Base-by-base conservation (phyloP, 202 grass and related monocot species). In the Musa balbisiana region DNA sequence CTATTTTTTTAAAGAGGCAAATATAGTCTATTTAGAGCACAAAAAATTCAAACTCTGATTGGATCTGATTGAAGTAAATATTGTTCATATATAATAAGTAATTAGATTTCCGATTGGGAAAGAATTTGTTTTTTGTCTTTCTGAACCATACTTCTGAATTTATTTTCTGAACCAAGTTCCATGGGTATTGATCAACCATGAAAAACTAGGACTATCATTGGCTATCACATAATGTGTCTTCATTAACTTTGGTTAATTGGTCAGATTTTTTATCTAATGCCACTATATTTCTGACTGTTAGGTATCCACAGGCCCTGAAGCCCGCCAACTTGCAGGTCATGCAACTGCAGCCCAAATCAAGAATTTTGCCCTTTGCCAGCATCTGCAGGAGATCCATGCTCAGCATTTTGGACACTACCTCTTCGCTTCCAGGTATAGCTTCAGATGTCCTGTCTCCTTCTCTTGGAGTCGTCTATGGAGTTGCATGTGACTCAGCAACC, bases 251-350 rank as follows among this genome's bases (percentile, higher is more conserved):
- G 55, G 51, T 74, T 67, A 4, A 70, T 25, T 74, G 50, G 59
- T 71, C n/a, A n/a, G 17, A 29, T 20, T 1, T 27, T 15, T 20
- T 69, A 9, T 29, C 25, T 69, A 16, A 69, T 56, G 9, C 3
- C 55, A 9, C 1, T 10, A 24, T 53, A 59, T 69, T 49, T 21
- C 49, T 2, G 29, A 63, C 19, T 74, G 89, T 76, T 71, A 99
- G 95, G 92, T 94, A 66, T 94, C 89, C 52, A 99, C 95, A 14
- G 91, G 95, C n/a, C 87, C 83, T 51, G 95, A 99, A 88, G 87
- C 95, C 11, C 80, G 83, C 26, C 95, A 99, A 87, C 83, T 99
- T 72, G 86, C 87, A 49, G 78, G 91, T 29, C 83, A 83, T 73
- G 89, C 80, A 56, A 99, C 83, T 84, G 76, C 87, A 70, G 84